A percentile compares a stretch with the other conserved stretches of the same genome.
phyloP scores from a whole-genome alignment of 768 basidiomycete genomes.

The Solioccasus polychromus region DNA sequence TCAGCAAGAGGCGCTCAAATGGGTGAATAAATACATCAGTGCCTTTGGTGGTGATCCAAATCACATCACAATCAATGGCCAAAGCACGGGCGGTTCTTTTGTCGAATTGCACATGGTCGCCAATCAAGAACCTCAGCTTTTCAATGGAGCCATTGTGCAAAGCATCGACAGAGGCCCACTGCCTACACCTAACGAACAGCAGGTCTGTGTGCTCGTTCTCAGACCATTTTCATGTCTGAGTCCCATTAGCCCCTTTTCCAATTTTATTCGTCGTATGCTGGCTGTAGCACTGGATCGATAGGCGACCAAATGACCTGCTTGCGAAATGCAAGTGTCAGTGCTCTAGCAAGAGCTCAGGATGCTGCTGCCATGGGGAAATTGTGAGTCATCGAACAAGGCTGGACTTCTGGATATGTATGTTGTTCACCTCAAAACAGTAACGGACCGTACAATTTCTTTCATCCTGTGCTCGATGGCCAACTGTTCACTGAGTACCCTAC shows the following conservation, averaged over 20 bases:
- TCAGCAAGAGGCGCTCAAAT: conserved; percentile 42
- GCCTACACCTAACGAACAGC: conserved; percentile 49
- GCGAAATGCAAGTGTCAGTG: conserved; percentile 47
- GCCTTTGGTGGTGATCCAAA: conserved; percentile 40
- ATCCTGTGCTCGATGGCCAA: conserved; percentile 54
- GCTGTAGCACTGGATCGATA: conserved; percentile 42
- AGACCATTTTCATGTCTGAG: not conserved
- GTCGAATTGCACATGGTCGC: conserved; percentile 58
- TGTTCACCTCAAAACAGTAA: conserved; percentile 23
- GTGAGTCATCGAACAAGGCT: conserved; percentile 40
- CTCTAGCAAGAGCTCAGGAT: conserved; percentile 55
- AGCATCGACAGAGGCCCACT: conserved; percentile 55
- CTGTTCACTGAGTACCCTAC: conserved; percentile 52
- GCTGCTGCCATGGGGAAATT: conserved; percentile 37
- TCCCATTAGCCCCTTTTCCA: conserved; percentile 47
- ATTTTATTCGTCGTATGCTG: conserved; percentile 47
- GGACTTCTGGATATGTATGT: not conserved
- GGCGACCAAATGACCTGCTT: conserved; percentile 43
- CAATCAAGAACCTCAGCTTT: conserved; percentile 38
- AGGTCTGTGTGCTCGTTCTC: conserved; percentile 33
- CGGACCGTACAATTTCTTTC: conserved; percentile 46
- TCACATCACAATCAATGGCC: conserved; percentile 51
- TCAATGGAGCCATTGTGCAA: conserved; percentile 58
- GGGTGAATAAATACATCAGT: conserved; percentile 37
- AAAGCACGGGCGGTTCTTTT: conserved; percentile 56